These are phyloP conservation scores for Podaxis sp. DNA, from an alignment of 768 basidiomycete species.

Conservation along the genomic window DNA sequence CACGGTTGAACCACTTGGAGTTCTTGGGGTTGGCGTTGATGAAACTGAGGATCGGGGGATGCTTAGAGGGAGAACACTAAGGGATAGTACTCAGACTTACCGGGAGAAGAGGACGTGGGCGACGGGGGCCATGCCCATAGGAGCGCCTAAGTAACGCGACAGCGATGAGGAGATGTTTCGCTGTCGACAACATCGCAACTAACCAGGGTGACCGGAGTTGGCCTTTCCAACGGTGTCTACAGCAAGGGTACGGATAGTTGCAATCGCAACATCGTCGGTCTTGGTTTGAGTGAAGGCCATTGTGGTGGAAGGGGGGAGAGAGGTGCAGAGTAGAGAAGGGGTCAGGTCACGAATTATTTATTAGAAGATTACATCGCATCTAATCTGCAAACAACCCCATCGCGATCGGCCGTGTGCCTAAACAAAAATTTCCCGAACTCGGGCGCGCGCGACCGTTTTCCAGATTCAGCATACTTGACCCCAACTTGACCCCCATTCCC, in stretches of 20 bases:
- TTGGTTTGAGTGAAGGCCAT: conserved; percentile 37
- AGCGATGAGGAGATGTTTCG: conserved; percentile 15
- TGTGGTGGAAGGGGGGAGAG: conserved; percentile 33
- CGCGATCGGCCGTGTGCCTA: conserved; percentile 6
- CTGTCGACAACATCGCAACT: conserved; percentile 8
- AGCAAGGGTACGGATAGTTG: conserved; percentile 75
- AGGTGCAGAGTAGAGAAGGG: conserved; percentile 16
- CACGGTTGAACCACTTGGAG: conserved; percentile 94
- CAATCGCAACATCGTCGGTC: conserved; percentile 58
- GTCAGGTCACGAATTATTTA: conserved; percentile 18
- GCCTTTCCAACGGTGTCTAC: conserved; percentile 80
- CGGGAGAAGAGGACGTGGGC: conserved; percentile 79
- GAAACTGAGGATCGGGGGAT: conserved; percentile 47
- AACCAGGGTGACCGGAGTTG: conserved; percentile 93
- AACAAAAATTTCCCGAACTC: conserved; percentile 11
- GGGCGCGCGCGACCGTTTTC: conserved; percentile 4
- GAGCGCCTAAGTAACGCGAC: conserved; percentile 60
- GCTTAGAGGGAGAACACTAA: conserved; percentile 5
- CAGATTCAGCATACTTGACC: background rate
- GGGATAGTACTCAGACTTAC: conserved; percentile 31
- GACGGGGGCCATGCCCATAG: conserved; percentile 90
- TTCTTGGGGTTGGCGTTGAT: conserved; percentile 85
- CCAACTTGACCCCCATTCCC: background rate
- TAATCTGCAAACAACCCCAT: conserved; percentile 11
- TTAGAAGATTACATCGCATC: conserved; percentile 11